Base-by-base conservation (phyloP, 225 moss, liverwort and hornwort species). In the Climacium dendroides region DNA sequence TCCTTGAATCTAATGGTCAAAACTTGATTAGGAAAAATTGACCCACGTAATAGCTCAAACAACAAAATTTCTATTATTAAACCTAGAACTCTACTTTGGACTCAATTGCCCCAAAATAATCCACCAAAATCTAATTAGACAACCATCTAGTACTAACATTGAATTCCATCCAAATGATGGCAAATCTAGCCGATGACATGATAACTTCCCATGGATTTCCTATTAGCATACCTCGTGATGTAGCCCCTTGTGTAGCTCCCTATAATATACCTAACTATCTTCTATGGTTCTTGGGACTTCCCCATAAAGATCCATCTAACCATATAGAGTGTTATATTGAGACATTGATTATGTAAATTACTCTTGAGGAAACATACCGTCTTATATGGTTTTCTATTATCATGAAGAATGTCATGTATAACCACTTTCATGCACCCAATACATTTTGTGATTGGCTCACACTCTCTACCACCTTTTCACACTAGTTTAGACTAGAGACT, bases 251-350 rank as follows among this genome's bases (percentile, higher is more conserved):
- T 48, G 6, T 28, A 28, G 13, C 13, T 6, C 60, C 13, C 13
- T 1, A 3, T 1, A 3, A 60, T 28, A 64, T 63, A n/a, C 8
- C 20, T 67, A 67, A 11, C 5, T 8, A 32, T 1, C 63, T 66
- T 1, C n/a, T 6, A 8, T 0, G 1, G 13, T 70, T 70, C 2
- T 41, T 1, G 1, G 1, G 5, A 10, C 10, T 66, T n/a, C 11
- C 6, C 6, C 20, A 20, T n/a, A 3, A n/a, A 5, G n/a, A n/a
- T 2, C 20, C n/a, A 7, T 66, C 19, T 66, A n/a, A 66, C 6
- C 20, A 66, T 7, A 11, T n/a, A n/a, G 19, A 20, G 20, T 1
- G 17, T 24, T 63, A 63, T 26, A 1, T 66, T n/a, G n/a, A 66
- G 3, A n/a, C 6, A 7, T 66, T n/a, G 20, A 66, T 37, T 0